phyloP scores from a whole-genome alignment of 257 asterid genomes.

The Jasminum sambac region DNA sequence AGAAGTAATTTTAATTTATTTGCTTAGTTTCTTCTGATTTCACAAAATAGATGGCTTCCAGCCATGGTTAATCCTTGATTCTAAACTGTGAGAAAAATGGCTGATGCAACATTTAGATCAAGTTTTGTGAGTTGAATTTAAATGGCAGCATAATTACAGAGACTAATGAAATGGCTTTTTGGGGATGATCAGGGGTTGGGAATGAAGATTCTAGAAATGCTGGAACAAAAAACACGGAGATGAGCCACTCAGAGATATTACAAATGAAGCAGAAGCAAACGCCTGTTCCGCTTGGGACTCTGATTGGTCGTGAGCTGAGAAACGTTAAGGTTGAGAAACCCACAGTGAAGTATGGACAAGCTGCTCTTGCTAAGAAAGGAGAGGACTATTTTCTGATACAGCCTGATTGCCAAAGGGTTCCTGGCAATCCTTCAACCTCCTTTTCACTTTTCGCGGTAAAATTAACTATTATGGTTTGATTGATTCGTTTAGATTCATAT shows the following conservation, averaged over 20 bases:
- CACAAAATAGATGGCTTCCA: neutral
- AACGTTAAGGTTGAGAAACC: constrained; percentile 75
- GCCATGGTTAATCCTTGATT: neutral
- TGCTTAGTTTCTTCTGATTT: neutral
- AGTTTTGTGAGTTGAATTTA: constrained; percentile 6
- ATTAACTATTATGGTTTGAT: neutral
- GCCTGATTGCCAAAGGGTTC: constrained; percentile 66
- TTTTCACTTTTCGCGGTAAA: constrained; percentile 88
- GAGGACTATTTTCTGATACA: constrained; percentile 79
- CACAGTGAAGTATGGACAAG: constrained; percentile 65
- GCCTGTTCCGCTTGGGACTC: constrained; percentile 71
- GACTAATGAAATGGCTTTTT: constrained; percentile 18
- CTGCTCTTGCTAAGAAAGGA: constrained; percentile 89
- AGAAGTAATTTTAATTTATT: constrained; percentile 2
- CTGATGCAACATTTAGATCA: constrained; percentile 13
- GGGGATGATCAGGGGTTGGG: constrained; percentile 32
- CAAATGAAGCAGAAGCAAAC: constrained; percentile 72
- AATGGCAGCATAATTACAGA: constrained; percentile 5
- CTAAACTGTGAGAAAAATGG: constrained; percentile 12
- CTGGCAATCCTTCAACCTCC: constrained; percentile 58
- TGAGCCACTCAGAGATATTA: constrained; percentile 56
- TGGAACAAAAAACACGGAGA: constrained; percentile 37
- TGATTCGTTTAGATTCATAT: constrained; percentile 12
- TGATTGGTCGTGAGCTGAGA: constrained; percentile 84
- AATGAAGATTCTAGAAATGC: constrained; percentile 45